phyloP scores from a whole-genome alignment of 2,329 filamentous ascomycete species.

The Stenocarpella maydis region DNA sequence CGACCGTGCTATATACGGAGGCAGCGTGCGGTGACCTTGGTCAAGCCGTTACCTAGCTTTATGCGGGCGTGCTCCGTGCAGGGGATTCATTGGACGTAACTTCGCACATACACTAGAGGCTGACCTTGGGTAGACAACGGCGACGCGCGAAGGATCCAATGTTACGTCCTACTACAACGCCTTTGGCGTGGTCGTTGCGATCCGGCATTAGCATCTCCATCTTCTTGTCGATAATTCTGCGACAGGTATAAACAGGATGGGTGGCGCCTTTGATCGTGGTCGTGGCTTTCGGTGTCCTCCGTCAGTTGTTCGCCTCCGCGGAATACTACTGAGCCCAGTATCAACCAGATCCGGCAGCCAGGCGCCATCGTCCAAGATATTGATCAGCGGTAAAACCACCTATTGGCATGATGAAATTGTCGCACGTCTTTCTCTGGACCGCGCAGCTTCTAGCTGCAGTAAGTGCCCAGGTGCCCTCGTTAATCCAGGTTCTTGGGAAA shows the following conservation, averaged over 20 bases:
- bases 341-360: too few species aligned
- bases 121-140: neutral
- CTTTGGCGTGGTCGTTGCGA: neutral
- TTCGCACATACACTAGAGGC: neutral
- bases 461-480: neutral
- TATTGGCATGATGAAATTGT: neutral
- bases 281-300: neutral
- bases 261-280: neutral
- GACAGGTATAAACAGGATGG: neutral
- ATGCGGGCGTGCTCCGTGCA: neutral
- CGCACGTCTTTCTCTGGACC: neutral
- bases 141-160: constrained; percentile 12
- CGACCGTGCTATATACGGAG: neutral
- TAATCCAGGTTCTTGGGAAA: neutral
- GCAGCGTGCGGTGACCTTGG: neutral
- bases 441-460: neutral
- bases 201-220: neutral
- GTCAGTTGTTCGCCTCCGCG: neutral
- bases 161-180: neutral
- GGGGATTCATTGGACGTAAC: too few species aligned
- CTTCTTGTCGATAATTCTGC: neutral
- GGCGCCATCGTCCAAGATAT: too few species aligned
- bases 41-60: neutral
- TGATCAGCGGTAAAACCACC: neutral
- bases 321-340: neutral